Conservation (phyloP, 306 rosid species). For the Sechiopsis laciniata region DNA sequence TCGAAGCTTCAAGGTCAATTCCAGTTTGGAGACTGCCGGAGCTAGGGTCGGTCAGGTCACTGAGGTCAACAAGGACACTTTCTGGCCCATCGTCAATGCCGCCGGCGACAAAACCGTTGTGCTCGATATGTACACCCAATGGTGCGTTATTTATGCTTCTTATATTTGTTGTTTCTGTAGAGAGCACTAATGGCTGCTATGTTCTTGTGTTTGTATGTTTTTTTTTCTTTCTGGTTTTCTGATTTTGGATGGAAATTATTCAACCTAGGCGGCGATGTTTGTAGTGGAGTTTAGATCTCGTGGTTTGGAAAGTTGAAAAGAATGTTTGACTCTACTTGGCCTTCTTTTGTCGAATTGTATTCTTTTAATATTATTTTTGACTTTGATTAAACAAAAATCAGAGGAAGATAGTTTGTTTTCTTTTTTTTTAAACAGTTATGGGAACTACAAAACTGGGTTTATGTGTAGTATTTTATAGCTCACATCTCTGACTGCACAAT, state of each 20-base stretch:
- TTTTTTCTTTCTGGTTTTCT: no score
- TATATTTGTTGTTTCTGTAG: no score
- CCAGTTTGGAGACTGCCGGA: constrained; percentile 63
- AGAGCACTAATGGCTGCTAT: no score
- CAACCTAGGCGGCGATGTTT: no score
- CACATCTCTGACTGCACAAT: no score
- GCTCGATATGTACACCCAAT: constrained; percentile 96
- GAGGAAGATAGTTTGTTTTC: no score
- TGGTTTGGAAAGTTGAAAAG: neutral
- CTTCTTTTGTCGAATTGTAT: neutral
- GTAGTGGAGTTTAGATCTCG: constrained; percentile 2
- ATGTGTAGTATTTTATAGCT: no score
- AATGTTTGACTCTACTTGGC: neutral
- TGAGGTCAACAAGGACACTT: constrained; percentile 80
- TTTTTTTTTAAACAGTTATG: no score
- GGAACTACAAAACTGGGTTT: no score
- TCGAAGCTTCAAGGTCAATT: constrained; percentile 31
- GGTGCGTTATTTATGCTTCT: no score
- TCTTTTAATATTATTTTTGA: neutral
- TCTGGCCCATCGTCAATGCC: constrained; percentile 94
- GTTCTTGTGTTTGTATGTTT: no score
- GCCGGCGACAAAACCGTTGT: constrained; percentile 87
- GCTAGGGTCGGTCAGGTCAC: constrained; percentile 79
- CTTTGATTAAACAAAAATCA: neutral
- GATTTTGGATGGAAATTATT: neutral